phyloP scores from a whole-genome alignment of 768 basidiomycete species.

The Xerocomellus intermedius region DNA sequence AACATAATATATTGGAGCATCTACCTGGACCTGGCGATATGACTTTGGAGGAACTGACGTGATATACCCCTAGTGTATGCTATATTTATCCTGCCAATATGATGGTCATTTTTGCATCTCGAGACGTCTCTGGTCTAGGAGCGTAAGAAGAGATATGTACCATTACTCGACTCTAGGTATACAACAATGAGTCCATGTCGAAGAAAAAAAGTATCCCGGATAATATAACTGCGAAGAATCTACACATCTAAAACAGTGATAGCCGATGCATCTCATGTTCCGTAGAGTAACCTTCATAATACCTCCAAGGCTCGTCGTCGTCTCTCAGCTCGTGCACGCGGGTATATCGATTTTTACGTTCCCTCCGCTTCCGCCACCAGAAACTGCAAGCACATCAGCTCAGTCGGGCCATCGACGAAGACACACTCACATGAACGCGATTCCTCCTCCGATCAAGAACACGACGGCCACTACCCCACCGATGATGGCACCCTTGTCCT shows the following conservation, averaged over 20 bases:
- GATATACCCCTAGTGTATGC: slow-evolving; percentile 5
- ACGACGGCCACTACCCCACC: slow-evolving; percentile 46
- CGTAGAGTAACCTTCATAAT: slow-evolving; percentile 20
- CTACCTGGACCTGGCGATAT: slow-evolving; percentile 45
- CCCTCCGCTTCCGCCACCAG: slow-evolving; percentile 28
- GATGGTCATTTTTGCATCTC: background rate
- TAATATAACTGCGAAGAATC: background rate
- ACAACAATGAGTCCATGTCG: background rate
- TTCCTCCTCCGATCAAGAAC: slow-evolving; percentile 38
- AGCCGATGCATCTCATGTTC: slow-evolving; percentile 17
- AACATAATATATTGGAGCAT: slow-evolving; percentile 29
- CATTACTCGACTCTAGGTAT: background rate
- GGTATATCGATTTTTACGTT: slow-evolving; percentile 19
- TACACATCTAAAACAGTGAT: background rate
- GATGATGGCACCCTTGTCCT: slow-evolving; percentile 47
- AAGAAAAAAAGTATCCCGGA: background rate
- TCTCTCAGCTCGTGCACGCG: slow-evolving; percentile 29
- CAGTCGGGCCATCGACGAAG: background rate
- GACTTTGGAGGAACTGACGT: slow-evolving; percentile 49
- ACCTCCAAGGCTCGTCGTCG: slow-evolving; percentile 31
- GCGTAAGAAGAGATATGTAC: background rate
- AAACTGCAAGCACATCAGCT: slow-evolving; percentile 16
- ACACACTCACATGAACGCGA: slow-evolving; percentile 35
- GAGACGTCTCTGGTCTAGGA: background rate
- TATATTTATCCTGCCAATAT: slow-evolving; percentile 17